Conservation (phyloP, 192 early-diverging fungal genomes). For the Haplosporangium gracile region DNA sequence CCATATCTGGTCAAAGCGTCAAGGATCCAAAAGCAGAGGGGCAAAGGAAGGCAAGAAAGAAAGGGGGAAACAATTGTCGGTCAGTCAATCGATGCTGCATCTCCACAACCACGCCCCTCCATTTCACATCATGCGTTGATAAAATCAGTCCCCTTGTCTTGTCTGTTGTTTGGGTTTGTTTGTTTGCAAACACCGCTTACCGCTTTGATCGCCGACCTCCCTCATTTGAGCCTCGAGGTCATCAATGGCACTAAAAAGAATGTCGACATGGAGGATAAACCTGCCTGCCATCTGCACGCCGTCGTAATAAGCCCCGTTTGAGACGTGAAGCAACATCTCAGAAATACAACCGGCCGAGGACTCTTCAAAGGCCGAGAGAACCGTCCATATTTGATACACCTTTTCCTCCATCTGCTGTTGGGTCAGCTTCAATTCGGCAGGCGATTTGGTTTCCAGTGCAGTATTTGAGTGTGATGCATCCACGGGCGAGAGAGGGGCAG, state of each 20-base stretch:
- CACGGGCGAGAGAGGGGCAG: slow-evolving; percentile 5
- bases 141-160: not conserved
- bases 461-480: not conserved
- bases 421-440: slow-evolving; percentile 64
- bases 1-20: slow-evolving; percentile 62
- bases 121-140: not conserved
- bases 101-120: not conserved
- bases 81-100: slow-evolving; percentile 9
- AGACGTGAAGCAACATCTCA: slow-evolving; percentile 93
- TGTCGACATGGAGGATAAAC: slow-evolving; percentile 94
- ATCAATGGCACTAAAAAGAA: slow-evolving; percentile 92
- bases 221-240: slow-evolving; percentile 82
- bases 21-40: not conserved
- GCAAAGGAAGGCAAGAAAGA: not conserved
- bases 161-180: not conserved
- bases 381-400: slow-evolving; percentile 89
- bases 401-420: slow-evolving; percentile 88
- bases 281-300: slow-evolving; percentile 85
- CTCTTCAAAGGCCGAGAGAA: slow-evolving; percentile 96
- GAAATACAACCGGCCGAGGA: slow-evolving; percentile 95
- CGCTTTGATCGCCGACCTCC: slow-evolving; percentile 72
- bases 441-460: slow-evolving; percentile 20
- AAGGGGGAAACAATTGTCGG: not conserved
- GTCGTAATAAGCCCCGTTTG: slow-evolving; percentile 85
- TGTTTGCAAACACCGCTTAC: slow-evolving; percentile 15